Evolutionary conservation across 768 basidiomycete species (phyloP).

Genomic region (Galerina sulciceps): DNA sequence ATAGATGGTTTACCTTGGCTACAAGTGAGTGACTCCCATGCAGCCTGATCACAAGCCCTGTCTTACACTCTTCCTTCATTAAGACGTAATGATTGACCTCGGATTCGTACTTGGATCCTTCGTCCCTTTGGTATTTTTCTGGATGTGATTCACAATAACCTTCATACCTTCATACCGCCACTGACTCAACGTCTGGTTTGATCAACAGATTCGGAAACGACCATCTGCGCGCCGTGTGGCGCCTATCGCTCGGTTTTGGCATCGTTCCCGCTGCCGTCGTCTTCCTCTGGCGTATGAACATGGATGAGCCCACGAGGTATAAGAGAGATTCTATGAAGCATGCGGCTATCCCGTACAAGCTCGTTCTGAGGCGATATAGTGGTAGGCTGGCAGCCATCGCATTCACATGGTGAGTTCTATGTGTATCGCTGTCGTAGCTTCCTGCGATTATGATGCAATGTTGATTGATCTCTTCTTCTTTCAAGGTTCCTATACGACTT

Average conservation of each 20-base stretch:
- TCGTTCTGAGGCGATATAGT: constrained; percentile 85
- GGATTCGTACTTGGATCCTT: constrained; percentile 83
- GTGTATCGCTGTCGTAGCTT: too few species aligned
- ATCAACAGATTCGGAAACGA: constrained; percentile 67
- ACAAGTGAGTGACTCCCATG: constrained; percentile 64
- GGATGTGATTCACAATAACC: constrained; percentile 66
- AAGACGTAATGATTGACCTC: constrained; percentile 85
- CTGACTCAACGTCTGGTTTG: not conserved
- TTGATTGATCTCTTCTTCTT: not conserved
- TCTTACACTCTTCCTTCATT: not conserved
- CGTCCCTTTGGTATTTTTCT: constrained; percentile 82
- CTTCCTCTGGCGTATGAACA: constrained; percentile 83
- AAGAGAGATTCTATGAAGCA: constrained; percentile 81
- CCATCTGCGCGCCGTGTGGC: constrained; percentile 88
- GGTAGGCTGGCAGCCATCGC: constrained; percentile 71
- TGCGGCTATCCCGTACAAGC: constrained; percentile 71
- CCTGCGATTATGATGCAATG: not conserved
- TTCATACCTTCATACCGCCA: not conserved
- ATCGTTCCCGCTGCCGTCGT: constrained; percentile 78
- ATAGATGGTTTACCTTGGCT: constrained; percentile 86
- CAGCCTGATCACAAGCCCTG: not conserved
- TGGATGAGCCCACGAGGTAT: constrained; percentile 79
- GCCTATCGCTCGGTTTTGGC: constrained; percentile 85
- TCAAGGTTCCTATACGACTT: constrained; percentile 79
- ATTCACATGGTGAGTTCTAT: constrained; percentile 61